Base-by-base conservation (phyloP, 192 early-diverging fungal species). In the Coemansia sp. region DNA sequence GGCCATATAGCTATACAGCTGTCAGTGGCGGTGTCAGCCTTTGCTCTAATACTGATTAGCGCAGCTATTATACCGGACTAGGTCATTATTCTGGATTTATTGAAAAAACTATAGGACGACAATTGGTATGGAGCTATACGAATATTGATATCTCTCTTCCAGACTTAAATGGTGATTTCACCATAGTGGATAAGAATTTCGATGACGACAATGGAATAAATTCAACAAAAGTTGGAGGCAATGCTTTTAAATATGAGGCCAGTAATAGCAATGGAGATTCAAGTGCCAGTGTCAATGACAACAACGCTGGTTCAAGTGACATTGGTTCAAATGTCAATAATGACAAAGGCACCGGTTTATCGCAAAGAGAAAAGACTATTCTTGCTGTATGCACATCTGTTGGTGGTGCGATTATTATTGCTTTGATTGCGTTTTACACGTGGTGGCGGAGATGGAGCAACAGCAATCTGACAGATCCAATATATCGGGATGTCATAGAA, bases 1-100 rank as follows among this genome's bases (percentile, higher is more conserved):
- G 71, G 3, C 14, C 60, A 2, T 54, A 66, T 10, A 73, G 65
- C 21, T 61, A 64, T n/a, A 56, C 58, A 0, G 56, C 50, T 0
- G 8, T n/a, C n/a, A n/a, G n/a, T n/a, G n/a, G n/a, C n/a, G n/a
- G n/a, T n/a, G n/a, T n/a, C n/a, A n/a, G 38, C 32, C 43, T 73
- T 14, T 73, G 71, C 57, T 22, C 27, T 27, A 23, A 45, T 19
- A 12, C 24, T 4, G 2, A 45, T 10, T 12, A 45, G 25, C 65
- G 60, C 3, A 57, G 21, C 24, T 73, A 67, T 51, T 73, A 55
- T 32, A 64, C 60, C 1, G 3, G n/a, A 4, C 19, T 62, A 1
- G 9, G 19, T 2, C 37, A 50, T 3, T 62, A 52, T n/a, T 10
- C 37, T 6, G 60, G n/a, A 27, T 62, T 52, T 29, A 25, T 55